These are phyloP conservation scores for Massospora cicadina DNA, from an alignment of 371 early-diverging fungal species.

Conservation along the genomic window DNA sequence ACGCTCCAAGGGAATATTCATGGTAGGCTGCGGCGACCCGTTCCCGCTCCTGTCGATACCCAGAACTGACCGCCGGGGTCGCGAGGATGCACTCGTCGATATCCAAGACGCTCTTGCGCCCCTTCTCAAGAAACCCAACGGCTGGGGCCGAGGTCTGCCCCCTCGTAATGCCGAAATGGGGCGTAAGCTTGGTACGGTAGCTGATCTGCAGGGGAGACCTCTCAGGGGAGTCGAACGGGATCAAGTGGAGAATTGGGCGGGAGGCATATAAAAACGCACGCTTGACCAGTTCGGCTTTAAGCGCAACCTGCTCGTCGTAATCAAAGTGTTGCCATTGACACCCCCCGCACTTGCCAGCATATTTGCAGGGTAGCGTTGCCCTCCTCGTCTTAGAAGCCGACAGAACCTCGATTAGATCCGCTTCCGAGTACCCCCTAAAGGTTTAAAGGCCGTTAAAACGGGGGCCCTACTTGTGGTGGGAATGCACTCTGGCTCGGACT, in stretches of 20 bases:
- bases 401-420: constrained; percentile 30
- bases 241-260: not conserved
- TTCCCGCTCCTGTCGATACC: constrained; percentile 9
- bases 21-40: constrained; percentile 17
- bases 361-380: constrained; percentile 33
- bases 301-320: constrained; percentile 30
- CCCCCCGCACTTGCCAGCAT: constrained; percentile 34
- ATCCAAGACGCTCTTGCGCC: constrained; percentile 32
- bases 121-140: constrained; percentile 33
- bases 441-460: not conserved
- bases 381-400: too few relatives aligned
- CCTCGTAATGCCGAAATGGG: constrained; percentile 41
- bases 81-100: constrained; percentile 39
- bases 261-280: constrained; percentile 23
- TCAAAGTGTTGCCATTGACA: constrained; percentile 38
- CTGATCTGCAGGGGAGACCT: constrained; percentile 27
- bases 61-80: constrained; percentile 30
- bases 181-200: constrained; percentile 43
- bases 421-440: constrained; percentile 27
- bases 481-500: not conserved
- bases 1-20: constrained; percentile 29
- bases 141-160: constrained; percentile 16
- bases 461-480: not conserved
- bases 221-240: not conserved
- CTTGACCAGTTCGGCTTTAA: constrained; percentile 28